These are phyloP conservation scores for Fraxinus angustifolia DNA, from an alignment of 305 asterid species.

Conservation along the genomic window DNA sequence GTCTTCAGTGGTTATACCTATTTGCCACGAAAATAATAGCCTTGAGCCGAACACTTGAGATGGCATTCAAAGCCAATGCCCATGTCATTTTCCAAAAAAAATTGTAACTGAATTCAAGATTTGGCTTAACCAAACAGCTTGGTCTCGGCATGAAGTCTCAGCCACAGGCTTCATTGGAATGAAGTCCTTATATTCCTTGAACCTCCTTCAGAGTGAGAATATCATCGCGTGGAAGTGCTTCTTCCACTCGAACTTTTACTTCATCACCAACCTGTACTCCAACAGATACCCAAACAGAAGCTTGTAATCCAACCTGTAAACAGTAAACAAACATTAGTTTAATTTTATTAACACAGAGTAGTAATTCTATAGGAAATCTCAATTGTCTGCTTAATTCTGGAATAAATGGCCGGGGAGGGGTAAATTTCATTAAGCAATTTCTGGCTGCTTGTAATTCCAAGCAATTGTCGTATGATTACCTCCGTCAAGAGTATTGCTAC, in stretches of 20 bases:
- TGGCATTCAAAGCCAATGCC: conserved; percentile 7
- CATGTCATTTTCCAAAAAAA: conserved; percentile 8
- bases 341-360: background rate
- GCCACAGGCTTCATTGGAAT: background rate
- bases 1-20: conserved; percentile 1
- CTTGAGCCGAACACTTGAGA: background rate
- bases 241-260: conserved; percentile 70
- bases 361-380: background rate
- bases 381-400: background rate
- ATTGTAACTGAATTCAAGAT: background rate
- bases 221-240: conserved; percentile 92
- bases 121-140: background rate
- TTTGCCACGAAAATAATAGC: background rate
- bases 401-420: conserved; percentile 1
- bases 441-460: conserved; percentile 5
- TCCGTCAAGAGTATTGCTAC: conserved; percentile 79
- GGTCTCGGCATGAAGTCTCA: background rate
- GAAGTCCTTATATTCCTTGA: conserved; percentile 22
- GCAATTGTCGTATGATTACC: conserved; percentile 41
- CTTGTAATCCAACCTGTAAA: conserved; percentile 78
- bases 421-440: conserved; percentile 13
- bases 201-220: conserved; percentile 65
- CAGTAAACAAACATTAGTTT: conserved; percentile 17
- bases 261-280: conserved; percentile 82
- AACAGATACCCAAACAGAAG: conserved; percentile 67